These are phyloP conservation scores for Petunia hybrid DNA, from an alignment of 305 asterid genomes.

Conservation along the genomic window DNA sequence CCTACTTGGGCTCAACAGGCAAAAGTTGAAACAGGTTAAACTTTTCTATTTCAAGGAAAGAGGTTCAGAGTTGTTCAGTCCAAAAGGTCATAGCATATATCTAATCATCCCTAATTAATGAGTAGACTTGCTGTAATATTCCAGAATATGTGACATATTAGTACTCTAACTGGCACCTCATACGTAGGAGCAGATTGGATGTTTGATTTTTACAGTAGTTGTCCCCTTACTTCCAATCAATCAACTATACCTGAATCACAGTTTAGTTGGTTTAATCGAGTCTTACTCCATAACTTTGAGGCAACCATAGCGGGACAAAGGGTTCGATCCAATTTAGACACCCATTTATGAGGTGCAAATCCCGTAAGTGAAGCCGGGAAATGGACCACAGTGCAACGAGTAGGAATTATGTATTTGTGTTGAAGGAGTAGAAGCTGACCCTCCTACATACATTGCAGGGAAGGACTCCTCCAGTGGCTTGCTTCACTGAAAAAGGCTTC, in stretches of 20 bases:
- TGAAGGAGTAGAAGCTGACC: too few relatives aligned
- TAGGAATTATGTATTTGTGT: too few relatives aligned
- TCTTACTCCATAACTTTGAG: too few relatives aligned
- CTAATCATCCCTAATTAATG: not conserved
- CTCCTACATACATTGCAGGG: too few relatives aligned
- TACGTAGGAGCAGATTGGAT: not conserved
- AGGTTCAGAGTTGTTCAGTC: not conserved
- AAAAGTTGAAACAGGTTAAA: not conserved
- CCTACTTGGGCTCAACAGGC: slow-evolving; percentile 7
- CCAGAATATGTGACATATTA: not conserved
- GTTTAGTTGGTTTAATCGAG: not conserved
- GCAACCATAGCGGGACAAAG: too few relatives aligned
- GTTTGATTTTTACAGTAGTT: not conserved
- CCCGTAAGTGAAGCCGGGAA: too few relatives aligned
- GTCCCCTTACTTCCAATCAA: not conserved
- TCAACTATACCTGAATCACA: not conserved
- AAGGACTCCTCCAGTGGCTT: too few relatives aligned
- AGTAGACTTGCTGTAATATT: not conserved
- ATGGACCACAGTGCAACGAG: too few relatives aligned
- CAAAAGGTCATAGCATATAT: not conserved
- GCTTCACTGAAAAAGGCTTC: too few relatives aligned
- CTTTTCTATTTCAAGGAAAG: not conserved
- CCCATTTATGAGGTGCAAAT: too few relatives aligned
- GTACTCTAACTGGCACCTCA: not conserved
- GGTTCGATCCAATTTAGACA: too few relatives aligned